Percentiles rank a stretch among this genome's conserved stretches.
phyloP scores from a whole-genome alignment of 2,329 filamentous ascomycete genomes.

The Ceratocystis alfenasii region DNA sequence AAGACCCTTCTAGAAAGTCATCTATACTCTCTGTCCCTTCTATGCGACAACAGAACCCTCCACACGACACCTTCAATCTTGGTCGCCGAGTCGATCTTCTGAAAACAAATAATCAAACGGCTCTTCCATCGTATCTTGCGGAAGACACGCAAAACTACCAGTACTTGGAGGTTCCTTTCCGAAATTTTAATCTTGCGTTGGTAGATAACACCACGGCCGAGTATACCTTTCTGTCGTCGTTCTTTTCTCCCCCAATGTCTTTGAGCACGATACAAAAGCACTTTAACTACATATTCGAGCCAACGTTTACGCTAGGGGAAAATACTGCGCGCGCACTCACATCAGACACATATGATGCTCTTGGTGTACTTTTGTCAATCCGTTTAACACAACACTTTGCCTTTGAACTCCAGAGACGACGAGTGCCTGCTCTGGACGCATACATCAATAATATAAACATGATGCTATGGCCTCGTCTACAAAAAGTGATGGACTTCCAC shows the following conservation, averaged over 20 bases:
- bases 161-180: conserved; percentile 81
- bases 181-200: conserved; percentile 86
- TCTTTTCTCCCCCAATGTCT: conserved; percentile 69
- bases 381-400: conserved; percentile 87
- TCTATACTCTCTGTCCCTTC: conserved; percentile 39
- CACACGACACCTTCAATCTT: conserved; percentile 79
- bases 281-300: conserved; percentile 79
- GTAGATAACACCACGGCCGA: conserved; percentile 90
- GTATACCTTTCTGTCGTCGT: conserved; percentile 83
- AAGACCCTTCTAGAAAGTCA: conserved; percentile 51
- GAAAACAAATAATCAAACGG: conserved; percentile 57
- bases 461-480: conserved; percentile 91
- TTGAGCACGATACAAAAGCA: conserved; percentile 68
- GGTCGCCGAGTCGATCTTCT: conserved; percentile 77
- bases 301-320: conserved; percentile 76
- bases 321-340: conserved; percentile 63
- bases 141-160: conserved; percentile 81
- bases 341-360: conserved; percentile 64
- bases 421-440: conserved; percentile 74
- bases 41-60: conserved; percentile 37
- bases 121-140: conserved; percentile 75
- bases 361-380: conserved; percentile 83
- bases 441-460: conserved; percentile 95
- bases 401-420: conserved; percentile 83
- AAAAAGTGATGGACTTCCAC: conserved; percentile 85